A percentile compares a stretch with the other conserved stretches of the same genome.
These are phyloP conservation scores for Phycomyces nitens DNA, from an alignment of 192 early-diverging fungal genomes.

Conservation along the genomic window DNA sequence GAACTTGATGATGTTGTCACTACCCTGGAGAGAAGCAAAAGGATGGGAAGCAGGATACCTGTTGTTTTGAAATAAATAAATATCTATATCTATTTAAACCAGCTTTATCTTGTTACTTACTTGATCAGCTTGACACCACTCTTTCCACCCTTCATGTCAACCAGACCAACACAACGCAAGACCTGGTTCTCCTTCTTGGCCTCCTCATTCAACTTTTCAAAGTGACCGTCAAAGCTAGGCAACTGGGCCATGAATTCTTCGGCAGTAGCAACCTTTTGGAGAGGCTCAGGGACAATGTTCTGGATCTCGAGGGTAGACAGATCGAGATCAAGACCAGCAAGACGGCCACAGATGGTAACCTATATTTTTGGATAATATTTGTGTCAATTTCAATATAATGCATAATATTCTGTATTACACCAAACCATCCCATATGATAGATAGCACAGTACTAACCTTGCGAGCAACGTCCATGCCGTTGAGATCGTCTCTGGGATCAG, in stretches of 20 bases:
- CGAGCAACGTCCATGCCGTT: conserved; percentile 99
- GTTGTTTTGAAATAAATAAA: conserved; percentile 17
- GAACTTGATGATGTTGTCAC: conserved; percentile 98
- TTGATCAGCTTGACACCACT: conserved; percentile 76
- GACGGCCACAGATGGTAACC: conserved; percentile 83
- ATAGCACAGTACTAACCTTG: conserved; percentile 59
- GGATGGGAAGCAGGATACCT: conserved; percentile 86
- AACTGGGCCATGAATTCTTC: conserved; percentile 83
- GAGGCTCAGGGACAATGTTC: conserved; percentile 91
- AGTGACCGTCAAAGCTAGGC: conserved; percentile 84
- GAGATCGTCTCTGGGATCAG: conserved; percentile 96
- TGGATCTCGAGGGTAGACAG: conserved; percentile 82
- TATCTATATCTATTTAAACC: conserved; percentile 4
- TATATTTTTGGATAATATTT: conserved; percentile 6
- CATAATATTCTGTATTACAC: too few relatives aligned
- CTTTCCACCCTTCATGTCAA: conserved; percentile 62
- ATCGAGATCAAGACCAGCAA: conserved; percentile 77
- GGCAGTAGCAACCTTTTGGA: conserved; percentile 67
- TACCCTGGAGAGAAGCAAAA: conserved; percentile 93
- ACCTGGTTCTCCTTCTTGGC: conserved; percentile 71
- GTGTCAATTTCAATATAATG: too few relatives aligned
- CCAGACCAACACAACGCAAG: conserved; percentile 90
- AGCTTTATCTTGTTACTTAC: conserved; percentile 31
- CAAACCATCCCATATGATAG: neutral
- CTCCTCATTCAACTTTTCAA: conserved; percentile 73